Conservation (phyloP, 208 protist species). For the Acanthamoeba castellanii region DNA sequence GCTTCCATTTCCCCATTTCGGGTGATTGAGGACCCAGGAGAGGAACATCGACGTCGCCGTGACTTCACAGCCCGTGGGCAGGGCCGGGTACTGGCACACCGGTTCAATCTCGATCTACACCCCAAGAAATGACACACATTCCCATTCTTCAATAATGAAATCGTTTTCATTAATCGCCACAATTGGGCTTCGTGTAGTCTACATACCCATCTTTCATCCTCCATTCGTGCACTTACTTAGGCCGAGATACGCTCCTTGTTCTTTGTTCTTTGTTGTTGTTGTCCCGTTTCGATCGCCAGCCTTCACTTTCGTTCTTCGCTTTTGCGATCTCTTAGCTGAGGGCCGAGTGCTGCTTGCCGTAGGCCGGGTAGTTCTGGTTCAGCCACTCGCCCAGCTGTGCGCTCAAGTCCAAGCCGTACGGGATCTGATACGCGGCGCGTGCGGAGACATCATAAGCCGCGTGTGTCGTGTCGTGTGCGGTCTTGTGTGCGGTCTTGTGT, state of each 20-base stretch:
- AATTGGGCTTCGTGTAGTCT: no score
- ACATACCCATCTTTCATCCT: no score
- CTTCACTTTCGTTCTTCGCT: no score
- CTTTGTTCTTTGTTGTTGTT: no score
- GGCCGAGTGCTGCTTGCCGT: not conserved
- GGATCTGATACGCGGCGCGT: not conserved
- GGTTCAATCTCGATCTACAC: not conserved
- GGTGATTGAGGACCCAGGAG: not conserved
- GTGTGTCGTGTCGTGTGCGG: not conserved
- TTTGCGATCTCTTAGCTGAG: no score
- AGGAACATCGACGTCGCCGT: slow-evolving; percentile 16
- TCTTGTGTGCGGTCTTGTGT: no score
- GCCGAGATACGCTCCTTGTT: no score
- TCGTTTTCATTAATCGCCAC: no score
- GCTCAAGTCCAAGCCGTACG: slow-evolving; percentile 19
- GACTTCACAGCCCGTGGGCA: slow-evolving; percentile 24
- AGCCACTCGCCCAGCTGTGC: slow-evolving; percentile 31
- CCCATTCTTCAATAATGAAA: no score
- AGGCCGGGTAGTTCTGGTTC: slow-evolving; percentile 37
- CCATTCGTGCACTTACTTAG: no score
- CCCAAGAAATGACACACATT: no score
- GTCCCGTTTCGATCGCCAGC: no score
- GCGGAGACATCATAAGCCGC: not conserved
- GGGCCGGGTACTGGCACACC: slow-evolving; percentile 8
- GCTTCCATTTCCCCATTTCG: not conserved